phyloP scores from a whole-genome alignment of 306 rosid genomes.

The Sophora flavescens region DNA sequence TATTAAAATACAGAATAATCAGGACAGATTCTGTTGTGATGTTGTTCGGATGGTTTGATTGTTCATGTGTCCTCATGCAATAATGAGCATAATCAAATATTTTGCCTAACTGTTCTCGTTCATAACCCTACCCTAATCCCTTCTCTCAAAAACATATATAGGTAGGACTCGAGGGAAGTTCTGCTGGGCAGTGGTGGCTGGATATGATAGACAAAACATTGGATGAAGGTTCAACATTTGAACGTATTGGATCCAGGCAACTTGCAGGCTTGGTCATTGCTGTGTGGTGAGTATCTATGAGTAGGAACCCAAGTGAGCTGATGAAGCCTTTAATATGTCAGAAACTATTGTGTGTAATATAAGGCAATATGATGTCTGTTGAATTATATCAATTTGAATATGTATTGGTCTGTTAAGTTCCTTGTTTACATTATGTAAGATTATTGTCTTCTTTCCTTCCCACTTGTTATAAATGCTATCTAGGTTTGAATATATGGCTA shows the following conservation, averaged over 20 bases:
- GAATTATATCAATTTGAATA: constrained; percentile 25
- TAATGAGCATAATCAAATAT: constrained; percentile 24
- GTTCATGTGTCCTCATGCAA: not conserved
- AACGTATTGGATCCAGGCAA: constrained; percentile 96
- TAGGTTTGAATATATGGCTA: constrained; percentile 36
- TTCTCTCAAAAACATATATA: constrained; percentile 52
- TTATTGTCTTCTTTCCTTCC: constrained; percentile 38
- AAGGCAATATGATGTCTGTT: constrained; percentile 28
- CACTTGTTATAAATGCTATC: too few species aligned
- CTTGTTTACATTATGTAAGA: constrained; percentile 25
- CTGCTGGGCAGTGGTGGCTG: constrained; percentile 98
- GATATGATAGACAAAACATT: constrained; percentile 92
- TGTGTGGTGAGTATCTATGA: constrained; percentile 73
- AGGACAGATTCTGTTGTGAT: constrained; percentile 20
- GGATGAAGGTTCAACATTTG: constrained; percentile 91
- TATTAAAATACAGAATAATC: constrained; percentile 1
- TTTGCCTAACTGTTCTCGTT: constrained; percentile 40
- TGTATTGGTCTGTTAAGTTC: constrained; percentile 39
- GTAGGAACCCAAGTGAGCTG: constrained; percentile 36
- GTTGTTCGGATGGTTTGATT: constrained; percentile 16
- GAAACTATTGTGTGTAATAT: constrained; percentile 31
- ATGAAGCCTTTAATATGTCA: constrained; percentile 39
- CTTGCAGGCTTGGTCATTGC: constrained; percentile 98
- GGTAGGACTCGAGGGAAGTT: constrained; percentile 99
- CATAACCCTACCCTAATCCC: constrained; percentile 39